Percentiles rank a stretch among this genome's conserved stretches.
phyloP scores from a whole-genome alignment of 176 grass and related monocot species.

The Aegilops umbellulata region DNA sequence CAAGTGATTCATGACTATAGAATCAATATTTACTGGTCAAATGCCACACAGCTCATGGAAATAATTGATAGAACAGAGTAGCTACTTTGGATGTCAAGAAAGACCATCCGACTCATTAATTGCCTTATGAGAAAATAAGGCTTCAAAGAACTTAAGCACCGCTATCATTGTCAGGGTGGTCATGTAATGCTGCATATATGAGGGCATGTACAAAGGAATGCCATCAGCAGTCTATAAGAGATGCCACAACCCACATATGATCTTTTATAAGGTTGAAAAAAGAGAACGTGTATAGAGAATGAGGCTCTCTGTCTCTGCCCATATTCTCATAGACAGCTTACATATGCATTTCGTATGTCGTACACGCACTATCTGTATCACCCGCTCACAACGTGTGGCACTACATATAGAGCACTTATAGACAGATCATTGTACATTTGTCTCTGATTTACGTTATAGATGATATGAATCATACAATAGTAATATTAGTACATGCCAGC shows the following conservation, averaged over 20 bases:
- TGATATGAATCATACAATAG: neutral
- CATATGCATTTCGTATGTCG: neutral
- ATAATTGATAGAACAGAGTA: neutral
- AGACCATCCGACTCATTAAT: neutral
- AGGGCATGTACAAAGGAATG: neutral
- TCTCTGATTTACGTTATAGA: constrained; percentile 2
- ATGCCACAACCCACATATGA: neutral
- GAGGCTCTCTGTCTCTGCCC: neutral
- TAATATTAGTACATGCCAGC: neutral
- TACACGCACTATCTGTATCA: neutral
- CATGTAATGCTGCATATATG: constrained; percentile 1
- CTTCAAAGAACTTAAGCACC: constrained; percentile 3
- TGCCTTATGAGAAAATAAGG: neutral
- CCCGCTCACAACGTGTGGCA: neutral
- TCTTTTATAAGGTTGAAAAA: neutral
- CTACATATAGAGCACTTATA: neutral
- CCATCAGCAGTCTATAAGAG: too few species aligned
- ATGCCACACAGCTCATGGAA: neutral
- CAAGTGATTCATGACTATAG: neutral
- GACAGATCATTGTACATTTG: neutral
- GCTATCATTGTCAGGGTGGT: neutral
- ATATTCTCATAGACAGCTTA: neutral
- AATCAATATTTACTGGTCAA: neutral
- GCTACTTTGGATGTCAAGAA: constrained; percentile 6
- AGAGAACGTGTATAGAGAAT: neutral